phyloP scores from a whole-genome alignment of 345 rosid genomes.

The Eucalyptus pumila region DNA sequence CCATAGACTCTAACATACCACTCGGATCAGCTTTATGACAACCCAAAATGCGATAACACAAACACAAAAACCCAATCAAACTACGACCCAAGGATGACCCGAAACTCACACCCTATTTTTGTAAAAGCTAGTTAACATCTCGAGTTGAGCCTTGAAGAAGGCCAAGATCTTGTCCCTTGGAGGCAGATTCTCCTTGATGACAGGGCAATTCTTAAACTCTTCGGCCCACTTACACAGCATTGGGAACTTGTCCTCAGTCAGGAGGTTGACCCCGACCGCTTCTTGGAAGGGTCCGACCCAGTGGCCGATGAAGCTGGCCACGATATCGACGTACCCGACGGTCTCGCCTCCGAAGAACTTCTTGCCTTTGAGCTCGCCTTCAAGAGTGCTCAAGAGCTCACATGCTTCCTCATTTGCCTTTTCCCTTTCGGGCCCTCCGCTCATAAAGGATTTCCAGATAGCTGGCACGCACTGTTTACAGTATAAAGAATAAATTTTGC shows the following conservation, averaged over 20 bases:
- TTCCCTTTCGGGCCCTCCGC: conserved; percentile 8
- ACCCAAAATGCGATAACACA: background rate
- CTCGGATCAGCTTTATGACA: background rate
- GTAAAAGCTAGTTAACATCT: background rate
- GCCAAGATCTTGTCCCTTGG: conserved; percentile 13
- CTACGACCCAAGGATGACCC: background rate
- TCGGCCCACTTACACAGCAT: conserved; percentile 17
- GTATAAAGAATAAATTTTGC: too few relatives aligned
- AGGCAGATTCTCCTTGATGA: conserved; percentile 31
- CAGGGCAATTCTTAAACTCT: background rate
- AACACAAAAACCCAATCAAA: background rate
- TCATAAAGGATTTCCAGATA: background rate
- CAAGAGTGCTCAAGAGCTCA: conserved; percentile 22
- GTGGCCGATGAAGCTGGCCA: conserved; percentile 14
- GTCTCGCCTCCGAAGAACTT: conserved; percentile 49
- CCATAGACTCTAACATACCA: background rate
- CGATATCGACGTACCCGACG: conserved; percentile 45
- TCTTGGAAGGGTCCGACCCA: conserved; percentile 30
- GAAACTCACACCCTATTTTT: background rate
- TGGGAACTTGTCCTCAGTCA: conserved; percentile 35
- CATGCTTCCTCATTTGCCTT: conserved; percentile 16
- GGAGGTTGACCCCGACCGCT: conserved; percentile 13
- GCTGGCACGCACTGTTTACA: too few relatives aligned
- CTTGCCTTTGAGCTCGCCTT: conserved; percentile 35
- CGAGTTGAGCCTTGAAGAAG: background rate